Evolutionary conservation across 306 rosid species (phyloP), one percentile per base, ranked within the genome.

Genomic region (Gillenia trifoliata): DNA sequence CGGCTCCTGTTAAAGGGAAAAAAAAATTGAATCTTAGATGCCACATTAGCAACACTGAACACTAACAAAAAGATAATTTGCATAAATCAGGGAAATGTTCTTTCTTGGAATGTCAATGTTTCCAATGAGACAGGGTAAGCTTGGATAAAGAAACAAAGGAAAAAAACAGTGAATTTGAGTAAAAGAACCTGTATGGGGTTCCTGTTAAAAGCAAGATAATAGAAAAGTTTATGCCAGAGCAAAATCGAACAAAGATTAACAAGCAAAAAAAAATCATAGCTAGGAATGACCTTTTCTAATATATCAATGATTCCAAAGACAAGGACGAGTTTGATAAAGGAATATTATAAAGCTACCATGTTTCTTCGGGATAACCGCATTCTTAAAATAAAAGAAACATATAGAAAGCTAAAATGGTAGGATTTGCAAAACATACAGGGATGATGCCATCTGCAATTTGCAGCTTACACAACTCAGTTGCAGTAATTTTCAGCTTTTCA

Each of bases 371-470:
- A 29, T 40, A 29, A 41, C 40, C 2, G 20, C 36, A 61, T 34
- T 57, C 19, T 22, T 28, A 25, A 10, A 25, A 71, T 16, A 40
- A 22, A 71, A 49, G 69, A 23, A 19, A n/a, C 67, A 19, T 19
- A 54, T 9, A 73, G 55, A 41, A 72, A 50, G 4, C 16, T 26
- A 47, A 64, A 64, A 55, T 31, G 59, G 49, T 70, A 69, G 41
- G 66, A 47, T 28, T 38, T 72, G 77, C 34, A 75, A 81, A 77
- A 72, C 70, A 87, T 94, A 94, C 99, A 75, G 93, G 95, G 52
- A 92, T 87, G 83, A 94, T 16, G 49, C 93, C 95, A 83, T 94
- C 99, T 17, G 93, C 91, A 80, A 94, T 61, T 83, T 87, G 79
- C 82, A 91, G 76, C 80, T 54, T 86, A 85, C 78, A 72, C 89